Percentiles rank a stretch among this genome's conserved stretches.
These are phyloP conservation scores for Leishmania turanica DNA, from an alignment of 208 protist genomes.

Conservation along the genomic window DNA sequence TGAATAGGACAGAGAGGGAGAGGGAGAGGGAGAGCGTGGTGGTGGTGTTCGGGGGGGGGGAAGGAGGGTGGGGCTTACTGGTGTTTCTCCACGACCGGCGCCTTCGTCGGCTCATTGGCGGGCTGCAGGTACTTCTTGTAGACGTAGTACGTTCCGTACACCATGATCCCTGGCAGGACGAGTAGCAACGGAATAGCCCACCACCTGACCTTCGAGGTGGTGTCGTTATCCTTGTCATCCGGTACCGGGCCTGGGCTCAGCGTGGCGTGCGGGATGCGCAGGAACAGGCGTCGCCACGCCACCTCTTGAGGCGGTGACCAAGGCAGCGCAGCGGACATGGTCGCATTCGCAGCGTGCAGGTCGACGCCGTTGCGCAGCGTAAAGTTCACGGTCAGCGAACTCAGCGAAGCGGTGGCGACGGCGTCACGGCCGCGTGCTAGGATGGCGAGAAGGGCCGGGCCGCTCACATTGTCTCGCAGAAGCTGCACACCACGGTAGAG, in stretches of 20 bases:
- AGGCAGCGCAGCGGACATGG: conserved; percentile 21
- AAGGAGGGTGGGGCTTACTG: background rate
- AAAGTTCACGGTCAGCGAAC: conserved; percentile 51
- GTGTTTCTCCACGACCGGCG: conserved; percentile 16
- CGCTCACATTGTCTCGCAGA: conserved; percentile 35
- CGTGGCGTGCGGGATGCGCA: conserved; percentile 46
- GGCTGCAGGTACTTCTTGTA: conserved; percentile 52
- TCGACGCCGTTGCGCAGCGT: conserved; percentile 59
- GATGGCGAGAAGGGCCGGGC: conserved; percentile 33
- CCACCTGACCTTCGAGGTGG: conserved; percentile 45
- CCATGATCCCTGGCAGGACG: conserved; percentile 37
- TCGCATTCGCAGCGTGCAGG: conserved; percentile 31
- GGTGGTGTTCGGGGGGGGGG: too few relatives aligned
- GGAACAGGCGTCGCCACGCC: conserved; percentile 46
- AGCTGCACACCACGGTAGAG: conserved; percentile 43
- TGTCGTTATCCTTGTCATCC: conserved; percentile 44
- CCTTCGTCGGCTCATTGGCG: background rate
- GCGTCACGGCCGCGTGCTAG: background rate
- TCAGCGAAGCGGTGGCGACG: conserved; percentile 13
- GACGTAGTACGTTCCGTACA: conserved; percentile 41
- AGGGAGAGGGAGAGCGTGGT: background rate
- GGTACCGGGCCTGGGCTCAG: conserved; percentile 29
- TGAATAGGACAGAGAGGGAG: background rate
- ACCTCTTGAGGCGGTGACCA: conserved; percentile 30
- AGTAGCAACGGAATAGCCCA: conserved; percentile 54